These are phyloP conservation scores for Lagenidium sp. DNA, from an alignment of 352 stramenopile species.

Conservation along the genomic window DNA sequence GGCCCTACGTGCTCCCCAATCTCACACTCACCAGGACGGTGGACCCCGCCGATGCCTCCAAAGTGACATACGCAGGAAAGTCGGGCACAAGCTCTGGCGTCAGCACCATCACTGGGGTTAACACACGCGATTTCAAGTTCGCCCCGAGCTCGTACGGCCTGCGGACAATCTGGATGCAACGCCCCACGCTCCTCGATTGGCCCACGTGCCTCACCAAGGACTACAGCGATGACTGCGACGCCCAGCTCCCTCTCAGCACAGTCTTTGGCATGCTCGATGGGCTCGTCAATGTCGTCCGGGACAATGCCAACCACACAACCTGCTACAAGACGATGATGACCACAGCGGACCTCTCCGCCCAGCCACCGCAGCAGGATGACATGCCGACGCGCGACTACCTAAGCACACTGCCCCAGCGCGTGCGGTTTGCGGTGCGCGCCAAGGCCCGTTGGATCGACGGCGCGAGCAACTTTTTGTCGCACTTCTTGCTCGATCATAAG, in stretches of 20 bases:
- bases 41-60: no score
- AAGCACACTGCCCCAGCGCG: constrained; percentile 13
- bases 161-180: constrained; percentile 10
- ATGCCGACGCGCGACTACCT: constrained; percentile 10
- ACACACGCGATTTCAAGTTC: constrained; percentile 12
- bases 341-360: neutral
- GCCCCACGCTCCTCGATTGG: constrained; percentile 7
- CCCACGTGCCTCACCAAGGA: constrained; percentile 6
- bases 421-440: constrained; percentile 15
- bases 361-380: neutral
- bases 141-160: constrained; percentile 12
- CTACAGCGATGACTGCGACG: constrained; percentile 1
- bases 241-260: constrained; percentile 1
- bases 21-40: neutral
- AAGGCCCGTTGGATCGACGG: constrained; percentile 18
- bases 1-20: constrained; percentile 6
- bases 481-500: constrained; percentile 17
- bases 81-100: neutral
- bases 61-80: no score
- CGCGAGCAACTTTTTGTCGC: constrained; percentile 15
- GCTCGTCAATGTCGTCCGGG: constrained; percentile 9
- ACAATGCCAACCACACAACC: constrained; percentile 13
- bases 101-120: neutral
- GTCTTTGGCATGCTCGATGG: constrained; percentile 16
- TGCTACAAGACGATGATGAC: constrained; percentile 19